Conservation (phyloP, 768 basidiomycete species). For the Tricholoma sp. region DNA sequence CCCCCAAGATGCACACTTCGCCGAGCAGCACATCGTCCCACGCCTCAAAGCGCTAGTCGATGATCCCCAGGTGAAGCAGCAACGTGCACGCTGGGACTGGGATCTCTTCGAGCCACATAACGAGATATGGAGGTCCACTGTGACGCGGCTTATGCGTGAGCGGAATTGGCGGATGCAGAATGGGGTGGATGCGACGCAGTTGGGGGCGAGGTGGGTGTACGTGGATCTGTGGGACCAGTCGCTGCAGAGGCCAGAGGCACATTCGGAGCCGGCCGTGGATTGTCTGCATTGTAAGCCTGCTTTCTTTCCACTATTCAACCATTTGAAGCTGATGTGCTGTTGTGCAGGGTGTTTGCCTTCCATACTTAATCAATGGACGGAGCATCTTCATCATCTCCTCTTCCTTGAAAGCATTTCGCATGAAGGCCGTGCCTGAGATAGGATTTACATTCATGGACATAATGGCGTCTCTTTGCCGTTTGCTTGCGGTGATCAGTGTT, state of each 20-base stretch:
- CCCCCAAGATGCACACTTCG: slow-evolving; percentile 11
- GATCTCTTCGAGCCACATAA: slow-evolving; percentile 22
- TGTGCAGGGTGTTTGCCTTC: slow-evolving; percentile 1
- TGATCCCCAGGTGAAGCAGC: slow-evolving; percentile 13
- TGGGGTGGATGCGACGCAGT: neutral
- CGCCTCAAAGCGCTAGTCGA: slow-evolving; percentile 17
- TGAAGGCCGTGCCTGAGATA: neutral
- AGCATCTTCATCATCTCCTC: slow-evolving; percentile 2
- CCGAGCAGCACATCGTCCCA: slow-evolving; percentile 15
- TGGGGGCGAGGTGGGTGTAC: slow-evolving; percentile 21
- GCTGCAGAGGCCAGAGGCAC: slow-evolving; percentile 23
- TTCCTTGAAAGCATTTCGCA: neutral
- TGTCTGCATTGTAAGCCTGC: slow-evolving; percentile 23
- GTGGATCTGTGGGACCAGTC: slow-evolving; percentile 22
- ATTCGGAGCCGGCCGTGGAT: slow-evolving; percentile 23
- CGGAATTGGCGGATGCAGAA: slow-evolving; percentile 12
- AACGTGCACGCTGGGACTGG: slow-evolving; percentile 23
- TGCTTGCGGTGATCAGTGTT: too few species aligned
- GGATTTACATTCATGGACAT: neutral
- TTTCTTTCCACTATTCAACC: neutral
- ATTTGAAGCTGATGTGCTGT: neutral
- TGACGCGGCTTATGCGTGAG: slow-evolving; percentile 14
- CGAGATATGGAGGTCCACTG: slow-evolving; percentile 15
- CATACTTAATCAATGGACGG: neutral
- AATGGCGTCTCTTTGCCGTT: too few species aligned